Percentiles rank a stretch among this genome's conserved stretches.
Conservation (phyloP, 306 rosid genomes). For the Sicyos baderoa region DNA sequence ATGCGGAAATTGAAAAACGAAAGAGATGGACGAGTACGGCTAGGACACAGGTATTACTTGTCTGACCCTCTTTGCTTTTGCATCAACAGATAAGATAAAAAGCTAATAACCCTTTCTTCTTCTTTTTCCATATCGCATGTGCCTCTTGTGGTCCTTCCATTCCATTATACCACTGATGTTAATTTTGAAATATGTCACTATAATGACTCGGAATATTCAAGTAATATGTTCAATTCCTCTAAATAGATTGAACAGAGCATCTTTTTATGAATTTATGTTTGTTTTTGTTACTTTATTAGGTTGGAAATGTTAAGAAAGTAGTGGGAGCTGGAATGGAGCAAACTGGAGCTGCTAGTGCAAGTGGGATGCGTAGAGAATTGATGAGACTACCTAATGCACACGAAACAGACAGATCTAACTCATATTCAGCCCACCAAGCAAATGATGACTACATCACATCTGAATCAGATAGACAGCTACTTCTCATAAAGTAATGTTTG, state of each 20-base stretch:
- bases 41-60: slow-evolving; percentile 62
- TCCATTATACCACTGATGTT: slow-evolving; percentile 2
- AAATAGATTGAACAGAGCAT: neutral
- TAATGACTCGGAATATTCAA: neutral
- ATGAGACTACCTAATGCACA: slow-evolving; percentile 72
- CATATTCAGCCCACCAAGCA: slow-evolving; percentile 39
- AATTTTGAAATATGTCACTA: neutral
- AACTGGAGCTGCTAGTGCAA: slow-evolving; percentile 35
- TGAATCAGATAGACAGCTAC: slow-evolving; percentile 88
- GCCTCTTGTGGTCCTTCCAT: neutral
- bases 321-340: slow-evolving; percentile 53
- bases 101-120: neutral
- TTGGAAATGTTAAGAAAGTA: slow-evolving; percentile 49
- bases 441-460: slow-evolving; percentile 76
- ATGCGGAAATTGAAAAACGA: slow-evolving; percentile 77
- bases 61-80: neutral
- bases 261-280: slow-evolving; percentile 21
- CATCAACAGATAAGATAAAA: neutral
- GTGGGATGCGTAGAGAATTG: slow-evolving; percentile 70
- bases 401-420: slow-evolving; percentile 44
- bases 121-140: neutral
- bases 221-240: neutral
- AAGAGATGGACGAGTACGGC: slow-evolving; percentile 85
- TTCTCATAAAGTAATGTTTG: slow-evolving; percentile 48
- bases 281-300: slow-evolving; percentile 39